Percentiles rank a stretch among this genome's conserved stretches.
Evolutionary conservation across 148 eudicot species (phyloP).

Genomic region (Spergularia marina): DNA sequence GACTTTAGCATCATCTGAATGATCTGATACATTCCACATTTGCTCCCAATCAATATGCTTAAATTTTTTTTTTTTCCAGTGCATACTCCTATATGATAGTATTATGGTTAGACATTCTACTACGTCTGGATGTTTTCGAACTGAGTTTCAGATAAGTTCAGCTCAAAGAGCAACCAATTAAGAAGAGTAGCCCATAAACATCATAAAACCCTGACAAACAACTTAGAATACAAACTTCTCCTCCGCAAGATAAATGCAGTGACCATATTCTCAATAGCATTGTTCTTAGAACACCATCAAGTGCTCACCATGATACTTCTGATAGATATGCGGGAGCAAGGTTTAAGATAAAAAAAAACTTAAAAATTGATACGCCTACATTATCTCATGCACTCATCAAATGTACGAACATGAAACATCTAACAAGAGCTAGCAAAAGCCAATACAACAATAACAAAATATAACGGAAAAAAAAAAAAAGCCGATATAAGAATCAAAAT

Average conservation of each 20-base stretch:
- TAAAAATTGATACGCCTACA: no score
- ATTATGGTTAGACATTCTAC: no score
- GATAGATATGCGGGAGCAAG: no score
- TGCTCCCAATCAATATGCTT: no score
- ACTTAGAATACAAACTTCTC: not conserved
- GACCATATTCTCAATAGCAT: not conserved
- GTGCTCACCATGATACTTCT: not conserved
- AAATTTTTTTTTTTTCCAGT: no score
- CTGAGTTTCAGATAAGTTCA: no score
- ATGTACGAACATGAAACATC: not conserved
- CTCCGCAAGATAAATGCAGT: not conserved
- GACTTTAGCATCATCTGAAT: no score
- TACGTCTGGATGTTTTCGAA: no score
- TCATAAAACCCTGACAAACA: not conserved
- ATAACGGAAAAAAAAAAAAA: not conserved
- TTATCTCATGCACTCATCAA: not conserved
- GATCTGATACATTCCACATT: no score
- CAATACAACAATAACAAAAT: not conserved
- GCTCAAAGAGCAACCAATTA: not conserved
- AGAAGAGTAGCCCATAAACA: not conserved
- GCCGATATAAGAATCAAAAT: not conserved
- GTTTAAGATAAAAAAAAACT: no score
- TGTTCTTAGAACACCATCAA: not conserved
- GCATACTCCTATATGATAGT: no score
- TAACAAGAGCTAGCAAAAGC: conserved; percentile 12